These are phyloP conservation scores for Acanthamoeba lenticulata DNA, from an alignment of 208 protist genomes.

Conservation along the genomic window DNA sequence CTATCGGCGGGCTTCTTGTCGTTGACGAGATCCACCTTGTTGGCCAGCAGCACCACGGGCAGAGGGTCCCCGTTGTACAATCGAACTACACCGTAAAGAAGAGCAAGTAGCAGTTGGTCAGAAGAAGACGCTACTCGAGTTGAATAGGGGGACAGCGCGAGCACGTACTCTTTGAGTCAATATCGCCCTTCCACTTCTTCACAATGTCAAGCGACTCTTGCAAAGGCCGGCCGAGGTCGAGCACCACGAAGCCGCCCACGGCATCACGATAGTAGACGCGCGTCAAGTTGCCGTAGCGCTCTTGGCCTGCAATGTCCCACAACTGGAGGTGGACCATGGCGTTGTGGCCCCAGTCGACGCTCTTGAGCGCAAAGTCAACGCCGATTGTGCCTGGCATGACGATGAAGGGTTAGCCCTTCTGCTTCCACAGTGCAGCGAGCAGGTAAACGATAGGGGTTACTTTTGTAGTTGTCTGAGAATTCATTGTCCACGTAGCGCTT, in stretches of 20 bases:
- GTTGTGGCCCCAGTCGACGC: conserved; percentile 81
- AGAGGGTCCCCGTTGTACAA: conserved; percentile 60
- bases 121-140: neutral
- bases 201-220: conserved; percentile 85
- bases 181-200: conserved; percentile 86
- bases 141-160: conserved; percentile 40
- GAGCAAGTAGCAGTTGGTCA: neutral
- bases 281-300: conserved; percentile 86
- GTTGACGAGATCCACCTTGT: conserved; percentile 77
- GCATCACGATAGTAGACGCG: conserved; percentile 88
- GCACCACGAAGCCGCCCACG: conserved; percentile 87
- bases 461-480: conserved; percentile 49
- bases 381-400: conserved; percentile 76
- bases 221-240: conserved; percentile 82
- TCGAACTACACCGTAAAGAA: neutral
- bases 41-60: conserved; percentile 84
- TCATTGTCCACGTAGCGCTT: conserved; percentile 70
- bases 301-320: conserved; percentile 83
- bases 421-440: neutral
- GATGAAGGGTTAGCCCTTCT: neutral
- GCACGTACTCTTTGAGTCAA: conserved; percentile 84
- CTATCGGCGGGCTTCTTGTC: neutral
- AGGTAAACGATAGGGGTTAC: neutral
- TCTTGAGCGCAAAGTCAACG: conserved; percentile 86
- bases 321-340: conserved; percentile 79